Base-by-base conservation (phyloP, 2,329 filamentous ascomycete species). In the Colletotrichum tamarilloi region DNA sequence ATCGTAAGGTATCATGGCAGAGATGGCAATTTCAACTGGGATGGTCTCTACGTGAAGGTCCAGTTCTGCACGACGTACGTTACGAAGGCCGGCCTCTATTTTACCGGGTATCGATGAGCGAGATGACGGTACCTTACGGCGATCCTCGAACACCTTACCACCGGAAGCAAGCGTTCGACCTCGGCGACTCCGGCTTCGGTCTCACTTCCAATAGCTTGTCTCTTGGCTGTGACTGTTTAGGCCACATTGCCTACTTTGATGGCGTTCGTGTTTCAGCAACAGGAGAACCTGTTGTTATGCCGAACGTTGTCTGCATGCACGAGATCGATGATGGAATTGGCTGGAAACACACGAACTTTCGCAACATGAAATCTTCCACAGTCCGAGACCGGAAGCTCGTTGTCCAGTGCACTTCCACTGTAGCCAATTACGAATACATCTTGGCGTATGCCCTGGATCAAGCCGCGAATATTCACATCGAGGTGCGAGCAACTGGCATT, bases 291-390 rank as follows among this genome's bases (percentile, higher is more conserved):
- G 88, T 14, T 90, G 91, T 80, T 88, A 84, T 80, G 83, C 89
- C 19, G 91, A 94, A 94, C 76, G 92, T 92, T 7, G 92, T 94
- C 74, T 94, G 92, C 77, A 92, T 94, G 67, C 92, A 94, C 80
- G 92, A 94, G 79, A 92, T 94, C 81, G 92, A 94, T 75, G 88
- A 90, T 1, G 92, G 92, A 4, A 93, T 94, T 63, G 83, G 94
- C 4, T 94, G 93, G 87, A 94, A 94, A 81, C 91, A 93, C 81
- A 93, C 90, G n/a, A 92, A 94, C 79, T 94, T 94, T 87, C 89
- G 92, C 55, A 92, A 88, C 0, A 84, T 85, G 46, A 84, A 87
- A 30, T 87, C 89, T 1, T 86, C 88, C 3, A 87, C 91, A 1
- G 86, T 86, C 1, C 84, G 90, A 5, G 83, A 85, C 75, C 85